Conservation (phyloP, 495 filamentous ascomycete genomes). For the Aspergillus cavernicola region DNA sequence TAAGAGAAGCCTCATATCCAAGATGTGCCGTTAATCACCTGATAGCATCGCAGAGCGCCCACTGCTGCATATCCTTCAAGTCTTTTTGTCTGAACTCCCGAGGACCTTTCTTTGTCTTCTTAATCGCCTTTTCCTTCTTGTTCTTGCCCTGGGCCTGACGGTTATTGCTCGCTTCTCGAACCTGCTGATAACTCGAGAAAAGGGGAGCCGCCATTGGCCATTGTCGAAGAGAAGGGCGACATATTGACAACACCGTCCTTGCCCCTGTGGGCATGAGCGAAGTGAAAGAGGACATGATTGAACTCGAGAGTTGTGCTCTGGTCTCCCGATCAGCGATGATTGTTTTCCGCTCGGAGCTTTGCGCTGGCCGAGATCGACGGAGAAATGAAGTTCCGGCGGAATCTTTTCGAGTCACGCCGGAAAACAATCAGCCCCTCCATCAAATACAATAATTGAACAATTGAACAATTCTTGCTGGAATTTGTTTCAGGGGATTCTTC, state of each 20-base stretch:
- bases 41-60: slow-evolving; percentile 87
- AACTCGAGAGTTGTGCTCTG: background rate
- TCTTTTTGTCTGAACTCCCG: slow-evolving; percentile 59
- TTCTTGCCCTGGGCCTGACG: slow-evolving; percentile 33
- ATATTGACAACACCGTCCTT: slow-evolving; percentile 37
- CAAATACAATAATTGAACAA: too few species aligned
- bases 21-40: slow-evolving; percentile 52
- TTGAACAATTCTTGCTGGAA: slow-evolving; percentile 15
- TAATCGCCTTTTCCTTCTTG: slow-evolving; percentile 57
- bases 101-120: slow-evolving; percentile 63
- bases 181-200: slow-evolving; percentile 33
- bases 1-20: slow-evolving; percentile 12
- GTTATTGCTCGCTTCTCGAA: slow-evolving; percentile 37
- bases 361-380: slow-evolving; percentile 19
- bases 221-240: slow-evolving; percentile 29
- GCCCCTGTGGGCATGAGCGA: slow-evolving; percentile 38
- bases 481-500: slow-evolving; percentile 12
- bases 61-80: slow-evolving; percentile 61
- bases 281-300: slow-evolving; percentile 39
- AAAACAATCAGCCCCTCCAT: background rate
- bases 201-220: slow-evolving; percentile 30
- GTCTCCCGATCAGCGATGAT: slow-evolving; percentile 16
- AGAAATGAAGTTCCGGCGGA: slow-evolving; percentile 32
- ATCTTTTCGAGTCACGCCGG: slow-evolving; percentile 13
- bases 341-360: slow-evolving; percentile 15